These are phyloP conservation scores for Picea sitchensis DNA, from an alignment of 75 land plant species.

Conservation along the genomic window DNA sequence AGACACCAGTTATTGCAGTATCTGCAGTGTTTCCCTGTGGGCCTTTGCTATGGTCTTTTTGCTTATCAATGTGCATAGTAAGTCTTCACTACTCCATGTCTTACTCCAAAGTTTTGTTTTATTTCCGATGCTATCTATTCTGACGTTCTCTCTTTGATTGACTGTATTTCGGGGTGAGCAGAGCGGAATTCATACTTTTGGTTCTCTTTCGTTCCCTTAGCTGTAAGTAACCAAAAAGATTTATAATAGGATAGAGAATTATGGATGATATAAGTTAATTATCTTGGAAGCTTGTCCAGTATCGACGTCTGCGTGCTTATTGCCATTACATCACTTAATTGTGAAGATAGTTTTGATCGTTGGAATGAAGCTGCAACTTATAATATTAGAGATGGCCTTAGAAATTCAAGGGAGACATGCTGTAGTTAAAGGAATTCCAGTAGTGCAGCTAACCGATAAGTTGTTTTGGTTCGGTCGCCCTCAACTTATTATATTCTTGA, in stretches of 20 bases:
- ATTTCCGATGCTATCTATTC: not conserved
- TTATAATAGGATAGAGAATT: not conserved
- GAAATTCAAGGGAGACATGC: conserved; percentile 57
- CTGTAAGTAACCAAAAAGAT: not conserved
- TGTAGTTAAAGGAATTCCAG: conserved; percentile 55
- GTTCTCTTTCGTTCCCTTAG: no score
- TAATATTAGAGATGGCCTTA: conserved; percentile 62
- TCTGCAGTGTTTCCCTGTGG: conserved; percentile 70
- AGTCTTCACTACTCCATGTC: conserved; percentile 6
- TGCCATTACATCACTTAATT: not conserved
- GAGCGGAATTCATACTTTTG: no score
- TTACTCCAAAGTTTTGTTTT: not conserved
- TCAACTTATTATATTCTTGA: conserved; percentile 48
- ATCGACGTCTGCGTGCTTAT: no score
- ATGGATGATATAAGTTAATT: not conserved
- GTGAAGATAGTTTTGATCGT: conserved; percentile 63
- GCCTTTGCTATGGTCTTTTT: conserved; percentile 44
- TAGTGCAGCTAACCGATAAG: conserved; percentile 59
- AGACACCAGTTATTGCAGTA: not conserved
- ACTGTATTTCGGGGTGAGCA: not conserved
- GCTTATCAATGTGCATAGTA: conserved; percentile 65
- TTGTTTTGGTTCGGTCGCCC: conserved; percentile 86
- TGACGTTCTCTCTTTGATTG: conserved; percentile 34
- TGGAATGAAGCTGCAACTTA: conserved; percentile 80
- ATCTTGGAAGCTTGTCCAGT: conserved; percentile 14